Evolutionary conservation across 139 green algal genomes (phyloP).

Genomic region (Volvox africanus): DNA sequence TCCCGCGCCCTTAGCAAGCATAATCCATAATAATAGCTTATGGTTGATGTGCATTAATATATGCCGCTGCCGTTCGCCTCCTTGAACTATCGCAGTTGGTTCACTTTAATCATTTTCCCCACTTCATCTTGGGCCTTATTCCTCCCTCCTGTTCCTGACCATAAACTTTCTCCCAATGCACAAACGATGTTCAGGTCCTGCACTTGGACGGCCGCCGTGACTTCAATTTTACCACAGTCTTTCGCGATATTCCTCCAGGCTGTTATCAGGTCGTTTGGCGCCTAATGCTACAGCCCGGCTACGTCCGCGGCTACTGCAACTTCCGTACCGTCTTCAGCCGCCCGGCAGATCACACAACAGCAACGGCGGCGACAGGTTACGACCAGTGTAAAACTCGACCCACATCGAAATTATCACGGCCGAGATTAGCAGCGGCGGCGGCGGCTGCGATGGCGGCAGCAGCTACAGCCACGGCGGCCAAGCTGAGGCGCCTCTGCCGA

Average conservation of each 20-base stretch:
- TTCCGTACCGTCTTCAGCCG: slow-evolving; percentile 17
- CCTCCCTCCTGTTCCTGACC: background rate
- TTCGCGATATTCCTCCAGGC: background rate
- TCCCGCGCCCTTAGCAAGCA: too few species aligned
- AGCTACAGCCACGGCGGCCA: too few species aligned
- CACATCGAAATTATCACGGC: background rate
- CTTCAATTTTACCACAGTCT: slow-evolving; percentile 36
- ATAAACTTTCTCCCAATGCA: background rate
- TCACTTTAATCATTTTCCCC: too few species aligned
- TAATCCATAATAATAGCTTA: too few species aligned
- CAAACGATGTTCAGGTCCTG: background rate
- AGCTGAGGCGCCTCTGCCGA: background rate
- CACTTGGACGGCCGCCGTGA: slow-evolving; percentile 39
- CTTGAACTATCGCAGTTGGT: too few species aligned
- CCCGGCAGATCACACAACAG: background rate
- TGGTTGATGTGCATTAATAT: too few species aligned
- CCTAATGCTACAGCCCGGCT: slow-evolving; percentile 32
- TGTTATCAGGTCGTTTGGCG: slow-evolving; percentile 22
- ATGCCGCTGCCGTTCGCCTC: too few species aligned
- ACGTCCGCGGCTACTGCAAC: slow-evolving; percentile 42
- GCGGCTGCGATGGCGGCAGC: background rate
- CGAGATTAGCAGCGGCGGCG: background rate
- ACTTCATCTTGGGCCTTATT: too few species aligned
- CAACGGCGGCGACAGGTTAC: background rate
- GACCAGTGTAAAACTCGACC: background rate